phyloP scores from a whole-genome alignment of 306 rosid species.

The Dalbergia cultrata region DNA sequence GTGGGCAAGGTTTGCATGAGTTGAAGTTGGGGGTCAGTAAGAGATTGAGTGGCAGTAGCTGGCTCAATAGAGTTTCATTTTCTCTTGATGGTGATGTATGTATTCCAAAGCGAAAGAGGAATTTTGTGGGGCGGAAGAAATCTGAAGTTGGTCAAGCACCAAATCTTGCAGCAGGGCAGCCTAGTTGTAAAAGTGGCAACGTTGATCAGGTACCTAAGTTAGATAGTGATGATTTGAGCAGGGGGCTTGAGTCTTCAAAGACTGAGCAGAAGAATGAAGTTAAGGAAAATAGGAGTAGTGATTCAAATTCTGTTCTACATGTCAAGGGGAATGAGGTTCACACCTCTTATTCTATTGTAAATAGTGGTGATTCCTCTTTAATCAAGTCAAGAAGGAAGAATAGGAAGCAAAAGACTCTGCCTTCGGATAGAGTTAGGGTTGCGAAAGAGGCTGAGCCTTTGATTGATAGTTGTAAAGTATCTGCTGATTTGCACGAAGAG shows the following conservation, averaged over 20 bases:
- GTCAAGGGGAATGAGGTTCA: slow-evolving; percentile 58
- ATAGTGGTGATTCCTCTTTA: slow-evolving; percentile 59
- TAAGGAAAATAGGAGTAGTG: slow-evolving; percentile 59
- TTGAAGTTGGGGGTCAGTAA: slow-evolving; percentile 56
- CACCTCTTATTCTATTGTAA: slow-evolving; percentile 56
- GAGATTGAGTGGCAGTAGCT: slow-evolving; percentile 57
- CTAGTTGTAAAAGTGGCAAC: slow-evolving; percentile 51
- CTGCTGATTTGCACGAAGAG: slow-evolving; percentile 68
- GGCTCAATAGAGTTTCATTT: slow-evolving; percentile 58
- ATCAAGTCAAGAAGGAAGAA: slow-evolving; percentile 61
- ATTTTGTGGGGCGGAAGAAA: slow-evolving; percentile 79
- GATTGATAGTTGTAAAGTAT: slow-evolving; percentile 51
- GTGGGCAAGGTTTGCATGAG: slow-evolving; percentile 52
- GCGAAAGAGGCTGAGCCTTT: slow-evolving; percentile 61
- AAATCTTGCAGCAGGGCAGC: slow-evolving; percentile 49
- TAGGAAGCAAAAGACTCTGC: slow-evolving; percentile 57
- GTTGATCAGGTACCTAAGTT: slow-evolving; percentile 57
- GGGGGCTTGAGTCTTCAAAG: slow-evolving; percentile 51
- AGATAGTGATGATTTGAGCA: slow-evolving; percentile 57
- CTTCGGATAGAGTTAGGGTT: slow-evolving; percentile 48
- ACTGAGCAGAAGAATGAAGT: slow-evolving; percentile 51
- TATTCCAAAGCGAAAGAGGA: slow-evolving; percentile 91
- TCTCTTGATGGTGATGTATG: slow-evolving; percentile 56
- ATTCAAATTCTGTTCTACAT: slow-evolving; percentile 54
- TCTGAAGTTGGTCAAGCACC: slow-evolving; percentile 49